Conservation (phyloP, 1,284 basidiomycete species). For the Fereydounia khargensis region DNA sequence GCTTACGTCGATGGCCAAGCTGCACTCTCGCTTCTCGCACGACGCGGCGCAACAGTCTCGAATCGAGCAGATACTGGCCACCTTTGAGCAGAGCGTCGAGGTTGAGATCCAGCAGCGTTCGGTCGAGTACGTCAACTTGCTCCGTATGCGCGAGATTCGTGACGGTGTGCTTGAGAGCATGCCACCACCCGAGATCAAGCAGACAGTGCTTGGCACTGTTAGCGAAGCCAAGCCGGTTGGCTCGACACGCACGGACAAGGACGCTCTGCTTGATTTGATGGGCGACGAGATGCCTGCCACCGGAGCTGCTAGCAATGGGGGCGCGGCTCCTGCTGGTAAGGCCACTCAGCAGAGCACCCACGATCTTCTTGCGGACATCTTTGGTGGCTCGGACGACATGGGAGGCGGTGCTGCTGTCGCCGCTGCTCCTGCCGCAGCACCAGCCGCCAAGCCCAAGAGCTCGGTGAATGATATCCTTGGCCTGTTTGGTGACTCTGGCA, state of each 20-base stretch:
- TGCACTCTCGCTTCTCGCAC: conserved; percentile 68
- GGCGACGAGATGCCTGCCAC: conserved; percentile 42
- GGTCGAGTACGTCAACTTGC: conserved; percentile 87
- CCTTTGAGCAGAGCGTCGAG: conserved; percentile 79
- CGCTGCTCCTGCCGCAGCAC: conserved; percentile 6
- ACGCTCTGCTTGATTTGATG: conserved; percentile 46
- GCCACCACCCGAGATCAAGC: conserved; percentile 88
- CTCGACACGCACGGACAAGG: conserved; percentile 43
- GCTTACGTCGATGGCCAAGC: conserved; percentile 83
- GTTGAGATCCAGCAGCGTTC: conserved; percentile 93
- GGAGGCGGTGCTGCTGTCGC: conserved; percentile 58
- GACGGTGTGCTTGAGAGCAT: conserved; percentile 94
- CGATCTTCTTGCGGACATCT: conserved; percentile 89
- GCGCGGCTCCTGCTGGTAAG: neutral
- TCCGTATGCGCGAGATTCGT: conserved; percentile 68
- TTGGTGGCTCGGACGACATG: conserved; percentile 65
- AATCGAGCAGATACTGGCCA: conserved; percentile 70
- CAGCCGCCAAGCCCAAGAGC: conserved; percentile 59
- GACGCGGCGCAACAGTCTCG: conserved; percentile 68
- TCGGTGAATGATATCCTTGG: conserved; percentile 87
- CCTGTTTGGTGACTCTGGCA: conserved; percentile 68
- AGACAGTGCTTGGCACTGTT: conserved; percentile 48
- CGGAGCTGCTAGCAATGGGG: conserved; percentile 2
- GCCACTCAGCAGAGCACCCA: conserved; percentile 68
- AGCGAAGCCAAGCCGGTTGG: conserved; percentile 52